Base-by-base conservation (phyloP, 2,329 filamentous ascomycete genomes). In the Nemania sp. region DNA sequence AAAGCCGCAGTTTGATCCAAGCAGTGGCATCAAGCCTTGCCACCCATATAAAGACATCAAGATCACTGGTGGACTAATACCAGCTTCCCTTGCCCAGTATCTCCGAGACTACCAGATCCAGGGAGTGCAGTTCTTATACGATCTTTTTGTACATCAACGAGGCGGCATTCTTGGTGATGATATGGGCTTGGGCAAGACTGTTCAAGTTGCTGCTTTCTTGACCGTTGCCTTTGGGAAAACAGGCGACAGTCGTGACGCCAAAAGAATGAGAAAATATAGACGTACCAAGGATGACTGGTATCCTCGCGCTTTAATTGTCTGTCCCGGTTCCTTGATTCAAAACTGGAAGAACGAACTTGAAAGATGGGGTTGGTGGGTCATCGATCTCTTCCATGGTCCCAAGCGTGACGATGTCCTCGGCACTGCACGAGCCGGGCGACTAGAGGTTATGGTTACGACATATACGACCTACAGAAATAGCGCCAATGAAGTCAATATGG, bases 181-280 rank as follows among this genome's bases (percentile, higher is more conserved):
- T 76, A 99, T 99, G 96, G 96, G 96, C 22, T 81, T 99, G 35
- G 96, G 96, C 0, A 99, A 99, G 80, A 99, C 96, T 0, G 93
- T 99, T 2, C 96, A 99, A 79, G 93, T 99, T 27, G 96, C 94
- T 65, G 92, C 94, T 0, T 98, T 99, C 72, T 83, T 99, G 24
- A 93, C 93, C 0, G 93, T 90, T 0, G 94, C 94, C 0, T 99
- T 97, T 77, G 96, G 96, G 7, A 99, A 99, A 81, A 97, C 92
- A 0, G 95, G 90, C 0, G 95, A 97, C 73, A 91, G 94, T 77
- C 85, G 93, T 58, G 96, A 99, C 74, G 84, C 82, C 3, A 97
- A 97, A 77, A 87, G 93, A 22, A 94, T 98, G 92, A 88, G 95
- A 43, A 96, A 96, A 77, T 90, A 96, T 77, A 87, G 94, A 26